Percentiles rank a stretch among this genome's conserved stretches.
phyloP scores from a whole-genome alignment of 2,329 filamentous ascomycete species.

The Beauveria varroae region DNA sequence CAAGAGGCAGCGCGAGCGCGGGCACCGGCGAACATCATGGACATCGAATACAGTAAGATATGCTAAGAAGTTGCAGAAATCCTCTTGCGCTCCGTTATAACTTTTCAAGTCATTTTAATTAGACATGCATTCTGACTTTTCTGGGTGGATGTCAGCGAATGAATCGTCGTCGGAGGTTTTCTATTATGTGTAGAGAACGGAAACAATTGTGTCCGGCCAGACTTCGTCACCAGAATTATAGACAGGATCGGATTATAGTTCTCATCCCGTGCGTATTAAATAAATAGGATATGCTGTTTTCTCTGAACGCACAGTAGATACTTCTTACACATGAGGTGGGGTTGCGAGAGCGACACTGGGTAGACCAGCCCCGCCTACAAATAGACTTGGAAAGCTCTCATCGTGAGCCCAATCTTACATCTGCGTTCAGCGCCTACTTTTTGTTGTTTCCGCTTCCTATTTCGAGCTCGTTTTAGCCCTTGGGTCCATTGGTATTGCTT shows the following conservation, averaged over 20 bases:
- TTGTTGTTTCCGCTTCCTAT: neutral
- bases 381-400: neutral
- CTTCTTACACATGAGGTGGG: neutral
- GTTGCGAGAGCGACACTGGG: neutral
- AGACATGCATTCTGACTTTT: too few species aligned
- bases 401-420: constrained; percentile 1
- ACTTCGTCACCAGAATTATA: too few species aligned
- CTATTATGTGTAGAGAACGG: too few species aligned
- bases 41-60: too few species aligned
- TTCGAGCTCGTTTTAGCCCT: neutral
- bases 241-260: too few species aligned
- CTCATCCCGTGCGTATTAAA: neutral
- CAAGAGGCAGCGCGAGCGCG: neutral
- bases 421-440: neutral
- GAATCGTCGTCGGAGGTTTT: too few species aligned
- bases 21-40: neutral
- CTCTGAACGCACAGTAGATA: neutral
- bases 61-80: neutral
- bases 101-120: neutral
- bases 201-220: too few species aligned
- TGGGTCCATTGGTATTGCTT: neutral
- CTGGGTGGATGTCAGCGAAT: too few species aligned
- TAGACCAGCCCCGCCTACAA: neutral
- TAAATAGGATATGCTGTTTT: neutral
- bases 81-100: neutral